Evolutionary conservation across 1,284 basidiomycete species (phyloP).

Genomic region (Ustilago trichophora): DNA sequence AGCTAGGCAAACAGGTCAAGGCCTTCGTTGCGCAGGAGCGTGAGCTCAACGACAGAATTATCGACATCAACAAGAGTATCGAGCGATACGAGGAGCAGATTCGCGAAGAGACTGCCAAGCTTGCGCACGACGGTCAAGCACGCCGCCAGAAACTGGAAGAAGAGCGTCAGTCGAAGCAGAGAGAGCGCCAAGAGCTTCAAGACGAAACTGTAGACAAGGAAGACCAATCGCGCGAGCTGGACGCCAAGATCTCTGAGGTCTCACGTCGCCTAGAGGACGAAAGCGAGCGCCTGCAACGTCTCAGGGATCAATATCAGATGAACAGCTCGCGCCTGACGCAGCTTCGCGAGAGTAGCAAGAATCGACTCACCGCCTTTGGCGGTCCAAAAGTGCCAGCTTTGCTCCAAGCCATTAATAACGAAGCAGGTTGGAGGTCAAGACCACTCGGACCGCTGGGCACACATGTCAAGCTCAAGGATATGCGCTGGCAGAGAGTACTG

Average conservation of each 20-base stretch:
- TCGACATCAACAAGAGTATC: slow-evolving; percentile 68
- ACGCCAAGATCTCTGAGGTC: slow-evolving; percentile 22
- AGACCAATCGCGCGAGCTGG: slow-evolving; percentile 37
- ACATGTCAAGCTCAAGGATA: slow-evolving; percentile 81
- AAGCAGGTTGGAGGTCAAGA: slow-evolving; percentile 65
- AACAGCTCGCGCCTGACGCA: slow-evolving; percentile 11
- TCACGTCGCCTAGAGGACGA: slow-evolving; percentile 17
- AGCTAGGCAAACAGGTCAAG: slow-evolving; percentile 68
- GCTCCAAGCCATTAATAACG: slow-evolving; percentile 70
- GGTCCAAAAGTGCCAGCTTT: slow-evolving; percentile 53
- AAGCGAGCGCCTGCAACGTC: slow-evolving; percentile 11
- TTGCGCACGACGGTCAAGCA: slow-evolving; percentile 57
- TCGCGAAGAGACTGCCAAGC: slow-evolving; percentile 56
- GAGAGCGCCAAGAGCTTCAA: slow-evolving; percentile 29
- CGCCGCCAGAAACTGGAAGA: slow-evolving; percentile 42
- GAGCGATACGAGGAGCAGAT: slow-evolving; percentile 72
- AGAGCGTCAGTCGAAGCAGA: slow-evolving; percentile 34
- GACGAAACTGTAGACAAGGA: slow-evolving; percentile 20
- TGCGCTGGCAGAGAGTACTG: slow-evolving; percentile 76
- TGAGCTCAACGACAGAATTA: slow-evolving; percentile 48
- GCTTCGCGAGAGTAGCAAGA: slow-evolving; percentile 23
- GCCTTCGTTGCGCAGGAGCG: slow-evolving; percentile 39
- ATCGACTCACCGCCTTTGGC: slow-evolving; percentile 57
- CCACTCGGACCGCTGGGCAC: slow-evolving; percentile 79
- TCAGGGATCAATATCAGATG: slow-evolving; percentile 17